These are phyloP conservation scores for Hanseniaspora valbyensis DNA, from an alignment of 805 yeast species.

Conservation along the genomic window DNA sequence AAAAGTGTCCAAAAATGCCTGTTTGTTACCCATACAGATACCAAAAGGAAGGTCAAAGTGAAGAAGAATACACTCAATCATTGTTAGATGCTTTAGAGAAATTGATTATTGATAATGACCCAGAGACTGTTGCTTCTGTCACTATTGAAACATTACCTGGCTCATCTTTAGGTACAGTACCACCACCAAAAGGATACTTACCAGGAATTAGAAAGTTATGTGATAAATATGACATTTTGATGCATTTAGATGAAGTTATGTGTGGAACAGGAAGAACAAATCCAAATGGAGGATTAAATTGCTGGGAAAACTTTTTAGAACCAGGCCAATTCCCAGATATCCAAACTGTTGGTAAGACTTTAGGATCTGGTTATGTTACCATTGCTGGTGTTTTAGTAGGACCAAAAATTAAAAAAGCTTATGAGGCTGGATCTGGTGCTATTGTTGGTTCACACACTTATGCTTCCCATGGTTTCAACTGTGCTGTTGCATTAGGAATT, in stretches of 20 bases:
- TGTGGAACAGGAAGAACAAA: conserved; percentile 44
- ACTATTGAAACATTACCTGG: conserved; percentile 40
- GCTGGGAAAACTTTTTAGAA: conserved; percentile 37
- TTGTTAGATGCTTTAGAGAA: conserved; percentile 35
- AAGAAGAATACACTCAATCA: conserved; percentile 32
- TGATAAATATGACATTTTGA: conserved; percentile 40
- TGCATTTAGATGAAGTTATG: conserved; percentile 47
- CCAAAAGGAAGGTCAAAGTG: conserved; percentile 30
- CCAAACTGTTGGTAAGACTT: conserved; percentile 39
- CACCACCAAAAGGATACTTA: conserved; percentile 38
- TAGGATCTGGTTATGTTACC: conserved; percentile 41
- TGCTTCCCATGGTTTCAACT: conserved; percentile 39
- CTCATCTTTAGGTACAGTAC: conserved; percentile 36
- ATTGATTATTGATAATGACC: conserved; percentile 34
- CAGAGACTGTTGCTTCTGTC: conserved; percentile 36
- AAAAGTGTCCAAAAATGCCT: conserved; percentile 26
- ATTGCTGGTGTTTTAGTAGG: conserved; percentile 37
- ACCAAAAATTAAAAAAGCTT: conserved; percentile 33
- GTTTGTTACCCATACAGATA: conserved; percentile 30
- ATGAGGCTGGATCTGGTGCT: conserved; percentile 32
- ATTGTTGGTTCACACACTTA: conserved; percentile 42
- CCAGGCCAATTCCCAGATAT: conserved; percentile 37
- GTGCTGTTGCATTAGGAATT: conserved; percentile 38
- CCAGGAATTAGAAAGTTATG: conserved; percentile 38
- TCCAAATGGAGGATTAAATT: conserved; percentile 35